A percentile compares a stretch with the other conserved stretches of the same genome.
phyloP scores from a whole-genome alignment of 805 yeast genomes.

The Wickerhamomyces queroliae region DNA sequence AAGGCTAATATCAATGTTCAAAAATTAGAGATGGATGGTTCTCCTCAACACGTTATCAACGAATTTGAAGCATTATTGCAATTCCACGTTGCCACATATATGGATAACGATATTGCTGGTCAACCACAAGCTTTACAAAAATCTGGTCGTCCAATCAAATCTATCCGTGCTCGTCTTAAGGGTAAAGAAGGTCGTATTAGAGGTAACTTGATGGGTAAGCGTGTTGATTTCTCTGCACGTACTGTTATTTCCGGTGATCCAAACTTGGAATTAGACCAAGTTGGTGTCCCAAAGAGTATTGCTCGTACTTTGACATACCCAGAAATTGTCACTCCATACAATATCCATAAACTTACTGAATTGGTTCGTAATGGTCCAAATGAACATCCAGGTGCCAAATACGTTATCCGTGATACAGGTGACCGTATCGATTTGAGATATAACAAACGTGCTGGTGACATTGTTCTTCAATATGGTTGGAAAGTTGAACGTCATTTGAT shows the following conservation, averaged over 20 bases:
- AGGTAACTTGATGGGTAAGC: slow-evolving; percentile 98
- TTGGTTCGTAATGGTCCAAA: slow-evolving; percentile 96
- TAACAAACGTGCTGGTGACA: slow-evolving; percentile 97
- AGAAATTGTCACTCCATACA: slow-evolving; percentile 95
- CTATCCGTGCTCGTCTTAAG: slow-evolving; percentile 98
- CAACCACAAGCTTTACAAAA: slow-evolving; percentile 99
- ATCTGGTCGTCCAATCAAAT: slow-evolving; percentile 97
- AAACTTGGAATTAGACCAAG: slow-evolving; percentile 93
- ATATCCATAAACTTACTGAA: slow-evolving; percentile 89
- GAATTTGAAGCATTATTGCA: slow-evolving; percentile 95
- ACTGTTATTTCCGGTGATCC: slow-evolving; percentile 99
- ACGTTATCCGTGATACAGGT: slow-evolving; percentile 96
- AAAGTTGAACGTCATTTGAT: slow-evolving; percentile 96
- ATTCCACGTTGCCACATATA: slow-evolving; percentile 97
- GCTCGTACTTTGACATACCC: slow-evolving; percentile 96
- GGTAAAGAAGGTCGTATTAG: slow-evolving; percentile 99
- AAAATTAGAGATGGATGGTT: slow-evolving; percentile 95
- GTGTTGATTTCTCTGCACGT: slow-evolving; percentile 98
- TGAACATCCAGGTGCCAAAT: slow-evolving; percentile 99
- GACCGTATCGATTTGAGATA: slow-evolving; percentile 97
- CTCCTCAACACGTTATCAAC: slow-evolving; percentile 96
- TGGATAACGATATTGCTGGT: slow-evolving; percentile 99
- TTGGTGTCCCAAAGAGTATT: slow-evolving; percentile 96
- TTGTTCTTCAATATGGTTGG: slow-evolving; percentile 98
- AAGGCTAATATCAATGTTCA: slow-evolving; percentile 98